Evolutionary conservation across 495 filamentous ascomycete genomes (phyloP), one percentile per base, ranked within the genome.

Genomic region (Durotheca rogersii): DNA sequence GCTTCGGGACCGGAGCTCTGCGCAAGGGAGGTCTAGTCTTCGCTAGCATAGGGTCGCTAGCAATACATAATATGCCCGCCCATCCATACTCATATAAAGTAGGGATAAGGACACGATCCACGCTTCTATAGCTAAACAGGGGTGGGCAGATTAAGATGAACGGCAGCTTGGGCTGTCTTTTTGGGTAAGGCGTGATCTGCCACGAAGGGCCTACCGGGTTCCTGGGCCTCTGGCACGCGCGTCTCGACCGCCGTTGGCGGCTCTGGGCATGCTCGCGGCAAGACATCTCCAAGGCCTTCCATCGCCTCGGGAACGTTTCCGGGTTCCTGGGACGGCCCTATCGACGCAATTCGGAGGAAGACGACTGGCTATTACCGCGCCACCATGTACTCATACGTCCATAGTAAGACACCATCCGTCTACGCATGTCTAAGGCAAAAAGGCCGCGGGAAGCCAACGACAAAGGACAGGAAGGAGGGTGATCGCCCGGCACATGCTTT

Each of bases 41-140:
- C 5, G 32, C 6, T 15, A 23, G 9, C 40, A 31, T 18, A n/a
- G 11, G 25, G 40, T 20, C n/a, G n/a, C n/a, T n/a, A 27, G 40
- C 11, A 42, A 31, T 41, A 40, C 14, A 4, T 7, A 15, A n/a
- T n/a, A n/a, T n/a, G n/a, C n/a, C n/a, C n/a, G n/a, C n/a, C n/a
- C n/a, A n/a, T n/a, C n/a, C n/a, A n/a, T n/a, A n/a, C n/a, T n/a
- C n/a, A n/a, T n/a, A n/a, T n/a, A n/a, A n/a, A n/a, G n/a, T n/a
- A 25, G 39, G 39, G 23, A 4, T 11, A 41, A 41, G 5, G 23
- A 27, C 12, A 14, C 39, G 41, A 45, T 45, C 41, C 10, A 45
- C 30, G 3, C n/a, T 16, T 12, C 3, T n/a, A 35, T 16, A 17
- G 18, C 31, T 35, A 10, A 35, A 21, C 30, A 3, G 12, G 25